These are phyloP conservation scores for Metschnikowia shivogae DNA, from an alignment of 805 yeast species.

Conservation along the genomic window DNA sequence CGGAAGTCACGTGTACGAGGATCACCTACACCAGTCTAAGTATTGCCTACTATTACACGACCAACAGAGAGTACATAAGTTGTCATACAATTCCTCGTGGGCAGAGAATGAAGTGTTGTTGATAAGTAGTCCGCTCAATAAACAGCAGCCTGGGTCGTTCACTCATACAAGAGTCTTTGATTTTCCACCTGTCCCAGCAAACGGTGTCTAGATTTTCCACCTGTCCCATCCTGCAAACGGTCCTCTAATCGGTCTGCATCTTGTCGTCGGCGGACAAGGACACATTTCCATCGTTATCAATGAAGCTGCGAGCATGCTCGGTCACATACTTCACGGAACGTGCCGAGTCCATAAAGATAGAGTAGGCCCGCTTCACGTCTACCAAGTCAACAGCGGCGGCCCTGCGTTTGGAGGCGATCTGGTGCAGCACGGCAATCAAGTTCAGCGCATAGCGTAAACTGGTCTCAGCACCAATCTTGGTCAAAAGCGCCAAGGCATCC, in stretches of 20 bases:
- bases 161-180: no score
- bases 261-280: constrained; percentile 37
- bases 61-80: no score
- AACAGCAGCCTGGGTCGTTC: no score
- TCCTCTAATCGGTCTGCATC: constrained; percentile 33
- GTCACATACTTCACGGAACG: constrained; percentile 85
- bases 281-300: constrained; percentile 76
- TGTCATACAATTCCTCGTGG: neutral
- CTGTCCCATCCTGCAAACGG: neutral
- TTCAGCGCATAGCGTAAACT: constrained; percentile 91
- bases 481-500: constrained; percentile 82
- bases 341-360: constrained; percentile 81
- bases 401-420: constrained; percentile 80
- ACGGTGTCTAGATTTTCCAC: no score
- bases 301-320: constrained; percentile 61
- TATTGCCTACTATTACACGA: no score
- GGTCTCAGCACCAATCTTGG: constrained; percentile 87
- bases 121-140: no score
- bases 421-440: constrained; percentile 84
- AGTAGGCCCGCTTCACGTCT: constrained; percentile 84
- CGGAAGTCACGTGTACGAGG: no score
- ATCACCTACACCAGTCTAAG: no score
- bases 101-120: no score
- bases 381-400: constrained; percentile 62
- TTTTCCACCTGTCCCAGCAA: neutral